A percentile compares a stretch with the other conserved stretches of the same genome.
Evolutionary conservation across 176 grass and related monocot genomes (phyloP).

Genomic region (Musa itinerans): DNA sequence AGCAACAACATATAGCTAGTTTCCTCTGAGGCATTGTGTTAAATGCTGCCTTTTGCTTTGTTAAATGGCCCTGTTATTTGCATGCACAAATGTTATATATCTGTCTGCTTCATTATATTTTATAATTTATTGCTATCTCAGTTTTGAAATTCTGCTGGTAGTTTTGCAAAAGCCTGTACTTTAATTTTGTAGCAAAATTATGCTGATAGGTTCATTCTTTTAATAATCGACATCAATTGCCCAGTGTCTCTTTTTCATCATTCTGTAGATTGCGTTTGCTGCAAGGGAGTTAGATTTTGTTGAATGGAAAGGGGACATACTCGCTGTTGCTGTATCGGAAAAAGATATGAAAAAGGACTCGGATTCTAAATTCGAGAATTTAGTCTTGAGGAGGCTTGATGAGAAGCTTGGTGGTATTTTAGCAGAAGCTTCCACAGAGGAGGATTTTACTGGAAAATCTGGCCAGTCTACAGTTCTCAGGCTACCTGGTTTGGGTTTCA

Average conservation of each 20-base stretch:
- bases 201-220: neutral
- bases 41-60: too few relatives aligned
- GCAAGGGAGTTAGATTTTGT: conserved; percentile 65
- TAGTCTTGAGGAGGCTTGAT: conserved; percentile 59
- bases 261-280: conserved; percentile 52
- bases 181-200: neutral
- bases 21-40: too few relatives aligned
- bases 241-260: neutral
- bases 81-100: too few relatives aligned
- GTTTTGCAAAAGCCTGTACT: neutral
- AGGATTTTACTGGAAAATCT: conserved; percentile 81
- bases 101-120: neutral
- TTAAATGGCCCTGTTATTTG: too few relatives aligned
- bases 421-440: conserved; percentile 55
- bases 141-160: neutral
- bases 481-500: conserved; percentile 63
- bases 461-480: conserved; percentile 75
- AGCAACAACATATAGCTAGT: too few relatives aligned
- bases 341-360: conserved; percentile 72
- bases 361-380: conserved; percentile 77
- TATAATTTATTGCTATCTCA: neutral
- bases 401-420: conserved; percentile 59
- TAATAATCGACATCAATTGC: neutral
- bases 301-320: conserved; percentile 82
- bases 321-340: conserved; percentile 71